Base-by-base conservation (phyloP, 192 early-diverging fungal genomes). In the Rhizoclosmatium globosum region DNA sequence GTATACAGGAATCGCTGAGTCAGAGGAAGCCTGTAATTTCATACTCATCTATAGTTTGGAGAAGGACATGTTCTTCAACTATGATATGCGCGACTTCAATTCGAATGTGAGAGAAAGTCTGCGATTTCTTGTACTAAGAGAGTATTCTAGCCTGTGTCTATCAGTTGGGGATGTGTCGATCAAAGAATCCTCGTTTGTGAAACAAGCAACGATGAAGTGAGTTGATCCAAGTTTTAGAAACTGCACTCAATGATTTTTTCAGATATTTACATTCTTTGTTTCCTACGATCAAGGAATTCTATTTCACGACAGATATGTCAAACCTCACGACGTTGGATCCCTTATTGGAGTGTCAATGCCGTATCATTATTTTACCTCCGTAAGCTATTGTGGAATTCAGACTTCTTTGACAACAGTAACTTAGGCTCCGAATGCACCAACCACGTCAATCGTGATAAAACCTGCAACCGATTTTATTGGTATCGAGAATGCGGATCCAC, bases 251-350 rank as follows among this genome's bases (percentile, higher is more conserved):
- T 17, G 17, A 2, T 46, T 47, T 48, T 79, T n/a, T 39, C 68
- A 87, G 83, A 81, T 84, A 42, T 68, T 81, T 39, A 87, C 84
- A 23, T 82, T 89, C 39, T 89, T 89, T 76, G 84, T 81, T 13
- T 84, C 84, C 4, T 48, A 68, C 39, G 68, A 74, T 4, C 74
- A 78, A n/a, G 87, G 85, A 3, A 79, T 86, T 19, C 41, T 82
- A 11, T 74, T 79, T 15, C 80, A 89, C 66, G 82, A 84, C 48
- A 60, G 64, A 19, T 68, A 80, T 44, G 38, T 61, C 6, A 56
- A 74, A 41, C 74, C 78, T 11, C n/a, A 19, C 1, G 68, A 64
- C 13, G 42, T 42, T 9, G 82, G 83, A 3, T 44, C 47, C 9
- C 69, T 88, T 0, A 43, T 85, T 39, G 87, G 83, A 31, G 77